Percentiles rank a stretch among this genome's conserved stretches.
Evolutionary conservation across 73 alveolate genomes (phyloP).

Genomic region (Paraurostyla sp.): DNA sequence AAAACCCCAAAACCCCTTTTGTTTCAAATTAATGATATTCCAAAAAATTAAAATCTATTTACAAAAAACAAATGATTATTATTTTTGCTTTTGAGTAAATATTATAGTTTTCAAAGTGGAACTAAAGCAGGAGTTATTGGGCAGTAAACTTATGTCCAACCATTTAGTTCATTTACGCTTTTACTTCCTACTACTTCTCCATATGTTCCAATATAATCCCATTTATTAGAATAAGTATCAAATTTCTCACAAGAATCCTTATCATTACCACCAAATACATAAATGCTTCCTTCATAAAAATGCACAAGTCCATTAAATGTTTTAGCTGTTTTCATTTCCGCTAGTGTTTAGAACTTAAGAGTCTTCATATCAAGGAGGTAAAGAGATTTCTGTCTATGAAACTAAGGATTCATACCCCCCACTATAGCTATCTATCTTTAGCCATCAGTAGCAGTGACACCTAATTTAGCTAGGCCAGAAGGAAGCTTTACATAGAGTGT

Average conservation of each 20-base stretch:
- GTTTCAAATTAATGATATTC: not conserved
- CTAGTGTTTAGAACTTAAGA: slow-evolving; percentile 46
- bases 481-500: slow-evolving; percentile 68
- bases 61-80: no score
- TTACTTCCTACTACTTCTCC: slow-evolving; percentile 21
- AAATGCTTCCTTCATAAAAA: slow-evolving; percentile 59
- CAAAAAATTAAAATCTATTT: no score
- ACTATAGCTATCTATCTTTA: slow-evolving; percentile 46
- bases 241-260: slow-evolving; percentile 75
- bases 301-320: slow-evolving; percentile 52
- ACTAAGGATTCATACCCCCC: slow-evolving; percentile 74
- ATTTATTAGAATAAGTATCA: slow-evolving; percentile 62
- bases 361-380: slow-evolving; percentile 51
- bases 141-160: slow-evolving; percentile 29
- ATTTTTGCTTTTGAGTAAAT: no score
- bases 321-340: slow-evolving; percentile 70
- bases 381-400: slow-evolving; percentile 45
- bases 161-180: slow-evolving; percentile 13
- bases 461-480: slow-evolving; percentile 66
- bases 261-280: slow-evolving; percentile 78
- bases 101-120: slow-evolving; percentile 13
- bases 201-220: slow-evolving; percentile 72
- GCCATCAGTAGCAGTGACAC: slow-evolving; percentile 52
- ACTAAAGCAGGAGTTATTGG: slow-evolving; percentile 12
- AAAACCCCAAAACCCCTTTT: no score